phyloP scores from a whole-genome alignment of 176 grass and related monocot species.

The Eremochloa ophiuroides region DNA sequence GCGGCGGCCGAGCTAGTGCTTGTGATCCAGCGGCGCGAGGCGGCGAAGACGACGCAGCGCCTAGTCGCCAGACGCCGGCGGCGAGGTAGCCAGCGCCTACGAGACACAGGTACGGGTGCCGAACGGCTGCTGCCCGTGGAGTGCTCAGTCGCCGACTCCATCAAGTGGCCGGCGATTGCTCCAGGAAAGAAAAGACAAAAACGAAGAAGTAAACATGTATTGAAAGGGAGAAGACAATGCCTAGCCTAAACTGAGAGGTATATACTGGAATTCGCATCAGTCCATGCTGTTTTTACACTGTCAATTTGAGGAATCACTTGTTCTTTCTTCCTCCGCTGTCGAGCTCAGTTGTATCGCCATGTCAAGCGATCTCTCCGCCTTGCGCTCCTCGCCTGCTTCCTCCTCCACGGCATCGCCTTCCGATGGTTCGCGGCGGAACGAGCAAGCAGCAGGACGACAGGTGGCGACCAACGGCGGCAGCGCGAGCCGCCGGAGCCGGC shows the following conservation, averaged over 20 bases:
- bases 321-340: not conserved
- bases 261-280: not conserved
- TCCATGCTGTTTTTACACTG: not conserved
- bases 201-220: not conserved
- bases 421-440: not conserved
- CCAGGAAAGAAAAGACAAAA: too few relatives aligned
- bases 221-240: not conserved
- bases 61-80: too few relatives aligned
- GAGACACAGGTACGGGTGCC: too few relatives aligned
- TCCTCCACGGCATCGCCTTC: not conserved
- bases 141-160: too few relatives aligned
- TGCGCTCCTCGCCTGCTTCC: not conserved
- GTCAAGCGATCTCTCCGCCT: slow-evolving; percentile 24
- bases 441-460: not conserved
- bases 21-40: not conserved
- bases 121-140: too few relatives aligned
- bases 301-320: not conserved
- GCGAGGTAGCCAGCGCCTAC: not conserved
- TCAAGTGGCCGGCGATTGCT: not conserved
- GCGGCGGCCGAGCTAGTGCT: too few relatives aligned
- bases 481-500: not conserved
- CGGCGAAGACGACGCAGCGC: too few relatives aligned
- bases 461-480: rapidly evolving
- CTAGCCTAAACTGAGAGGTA: not conserved
- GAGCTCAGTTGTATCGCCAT: not conserved